phyloP scores from a whole-genome alignment of 352 stramenopile species.

The Globisporangium rhizosaccharum region DNA sequence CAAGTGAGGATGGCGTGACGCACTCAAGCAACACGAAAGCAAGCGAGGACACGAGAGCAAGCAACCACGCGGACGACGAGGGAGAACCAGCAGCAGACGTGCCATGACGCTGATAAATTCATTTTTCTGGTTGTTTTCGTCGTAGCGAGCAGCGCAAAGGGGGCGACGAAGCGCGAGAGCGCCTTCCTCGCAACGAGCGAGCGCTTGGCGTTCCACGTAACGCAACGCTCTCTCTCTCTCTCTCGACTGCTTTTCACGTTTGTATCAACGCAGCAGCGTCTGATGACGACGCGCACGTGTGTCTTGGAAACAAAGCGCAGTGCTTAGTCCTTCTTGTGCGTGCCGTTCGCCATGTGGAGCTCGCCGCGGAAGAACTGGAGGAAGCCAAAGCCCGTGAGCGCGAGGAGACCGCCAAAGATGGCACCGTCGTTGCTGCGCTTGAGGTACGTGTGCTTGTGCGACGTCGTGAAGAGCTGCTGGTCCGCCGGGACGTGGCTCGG shows the following conservation, averaged over 20 bases:
- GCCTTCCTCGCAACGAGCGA: not conserved
- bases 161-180: not conserved
- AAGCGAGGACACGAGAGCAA: not conserved
- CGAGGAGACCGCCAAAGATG: slow-evolving; percentile 32
- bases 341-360: slow-evolving; percentile 62
- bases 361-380: slow-evolving; percentile 58
- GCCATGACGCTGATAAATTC: not conserved
- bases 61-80: not conserved
- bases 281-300: not conserved
- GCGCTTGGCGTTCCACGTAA: not conserved
- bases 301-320: no score
- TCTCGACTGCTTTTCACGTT: not conserved
- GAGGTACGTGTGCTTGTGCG: slow-evolving; percentile 57
- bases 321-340: slow-evolving; percentile 66
- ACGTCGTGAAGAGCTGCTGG: slow-evolving; percentile 64
- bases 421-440: slow-evolving; percentile 55
- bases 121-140: not conserved
- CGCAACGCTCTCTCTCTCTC: not conserved
- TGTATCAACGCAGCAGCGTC: slow-evolving; percentile 1
- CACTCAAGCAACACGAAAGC: no score
- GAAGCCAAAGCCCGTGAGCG: slow-evolving; percentile 46
- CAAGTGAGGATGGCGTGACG: no score
- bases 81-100: not conserved
- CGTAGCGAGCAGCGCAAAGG: not conserved
- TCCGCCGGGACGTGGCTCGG: slow-evolving; percentile 47